Base-by-base conservation (phyloP, 2,329 filamentous ascomycete genomes). In the Cladosporium sp. region DNA sequence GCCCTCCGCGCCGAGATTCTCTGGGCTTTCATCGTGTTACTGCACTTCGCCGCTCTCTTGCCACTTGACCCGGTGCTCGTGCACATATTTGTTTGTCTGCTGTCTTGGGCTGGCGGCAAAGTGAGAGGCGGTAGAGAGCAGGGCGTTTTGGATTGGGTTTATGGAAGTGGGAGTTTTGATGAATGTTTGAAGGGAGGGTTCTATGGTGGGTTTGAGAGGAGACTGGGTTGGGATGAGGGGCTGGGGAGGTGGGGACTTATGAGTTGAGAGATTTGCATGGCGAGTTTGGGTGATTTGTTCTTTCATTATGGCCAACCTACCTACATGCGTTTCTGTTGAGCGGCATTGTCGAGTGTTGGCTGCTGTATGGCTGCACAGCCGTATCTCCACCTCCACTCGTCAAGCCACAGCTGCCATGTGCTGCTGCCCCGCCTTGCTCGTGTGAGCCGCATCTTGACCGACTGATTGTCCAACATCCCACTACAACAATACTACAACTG, bases 1-100 rank as follows among this genome's bases (percentile, higher is more conserved):
- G 56, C 56, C 3, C 11, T 58, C 7, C 56, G 56, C 37, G 49
- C 56, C 11, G 56, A 64, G 38, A 45, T 65, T 19, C 22, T 66
- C 34, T 66, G 65, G 65, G 51, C 47, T 14, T 63, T 61, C 42
- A 52, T 66, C 55, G 65, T 66, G 12, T 55, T 66, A 14, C 37
- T 65, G 22, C 58, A 66, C 34, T 66, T 66, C 37, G 58, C 61
- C 15, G 47, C 50, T 2, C 60, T 65, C 11, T 34, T 66, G 14
- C 60, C 57, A 4, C 39, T 66, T 5, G 61, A 66, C 36, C 62
- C 65, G 4, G 42, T 65, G 22, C 34, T 65, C 25, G 49, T 66
- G 14, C 65, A 66, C 43, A 57, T 62, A 30, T 54, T 66, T n/a
- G 45, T 54, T 14, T 51, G 61, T 12, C 20, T 65, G 42, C 51